phyloP scores from a whole-genome alignment of 75 land plant genomes.

The Sequoiadendron giganteum region DNA sequence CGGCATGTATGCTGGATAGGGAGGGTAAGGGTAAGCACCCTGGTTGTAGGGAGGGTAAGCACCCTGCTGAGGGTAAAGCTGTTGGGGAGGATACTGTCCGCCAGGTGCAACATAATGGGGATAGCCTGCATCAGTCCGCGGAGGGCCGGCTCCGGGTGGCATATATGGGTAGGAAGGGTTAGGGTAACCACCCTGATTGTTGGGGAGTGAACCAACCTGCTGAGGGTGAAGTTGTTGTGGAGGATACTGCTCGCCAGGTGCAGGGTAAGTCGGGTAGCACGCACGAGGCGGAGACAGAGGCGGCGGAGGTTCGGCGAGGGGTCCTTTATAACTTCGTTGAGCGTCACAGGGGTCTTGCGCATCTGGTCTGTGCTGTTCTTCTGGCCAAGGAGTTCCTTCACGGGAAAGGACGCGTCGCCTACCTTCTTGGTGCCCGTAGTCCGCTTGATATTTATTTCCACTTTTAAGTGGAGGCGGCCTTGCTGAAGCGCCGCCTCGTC shows the following conservation, averaged over 20 bases:
- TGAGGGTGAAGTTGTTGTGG: neutral
- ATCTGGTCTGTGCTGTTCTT: neutral
- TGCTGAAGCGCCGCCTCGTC: constrained; percentile 7
- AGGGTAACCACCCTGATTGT: constrained; percentile 8
- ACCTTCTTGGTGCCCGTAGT: constrained; percentile 1
- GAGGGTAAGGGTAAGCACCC: neutral
- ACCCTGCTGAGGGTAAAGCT: too few species aligned
- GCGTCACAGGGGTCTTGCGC: too few species aligned
- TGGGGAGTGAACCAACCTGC: constrained; percentile 7
- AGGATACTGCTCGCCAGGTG: neutral
- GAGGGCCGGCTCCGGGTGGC: too few species aligned
- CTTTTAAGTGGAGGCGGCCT: neutral
- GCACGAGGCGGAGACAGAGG: neutral
- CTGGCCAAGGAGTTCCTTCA: neutral
- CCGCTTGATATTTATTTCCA: neutral
- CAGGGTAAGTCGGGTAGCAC: neutral
- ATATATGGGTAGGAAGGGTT: too few species aligned
- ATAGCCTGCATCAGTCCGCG: too few species aligned
- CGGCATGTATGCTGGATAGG: too few species aligned
- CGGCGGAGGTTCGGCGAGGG: constrained; percentile 15
- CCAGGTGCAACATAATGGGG: too few species aligned
- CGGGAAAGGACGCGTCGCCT: constrained; percentile 2
- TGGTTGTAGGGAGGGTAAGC: neutral
- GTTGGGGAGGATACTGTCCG: too few species aligned
- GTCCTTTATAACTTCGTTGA: too few species aligned